A percentile compares a stretch with the other conserved stretches of the same genome.
These are phyloP conservation scores for Aspergillus taichungensis DNA, from an alignment of 495 filamentous ascomycete species.

Conservation along the genomic window DNA sequence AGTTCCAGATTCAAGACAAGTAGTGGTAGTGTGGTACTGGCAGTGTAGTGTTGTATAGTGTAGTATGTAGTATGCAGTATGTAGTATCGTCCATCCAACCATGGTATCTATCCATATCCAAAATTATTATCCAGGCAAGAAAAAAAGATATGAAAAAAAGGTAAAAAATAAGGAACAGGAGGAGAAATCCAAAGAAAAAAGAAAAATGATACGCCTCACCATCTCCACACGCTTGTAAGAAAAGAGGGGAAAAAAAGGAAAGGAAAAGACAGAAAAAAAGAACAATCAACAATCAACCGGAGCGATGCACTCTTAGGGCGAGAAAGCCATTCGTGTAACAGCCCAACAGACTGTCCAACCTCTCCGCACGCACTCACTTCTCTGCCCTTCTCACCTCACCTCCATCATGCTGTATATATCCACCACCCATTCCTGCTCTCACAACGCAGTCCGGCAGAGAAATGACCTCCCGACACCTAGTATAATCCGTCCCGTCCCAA, in stretches of 20 bases:
- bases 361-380: too few species aligned
- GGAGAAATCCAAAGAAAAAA: background rate
- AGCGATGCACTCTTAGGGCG: constrained; percentile 2
- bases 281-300: background rate
- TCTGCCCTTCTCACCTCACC: too few species aligned
- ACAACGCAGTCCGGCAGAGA: too few species aligned
- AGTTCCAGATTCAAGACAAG: background rate
- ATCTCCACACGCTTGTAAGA: background rate
- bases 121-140: background rate
- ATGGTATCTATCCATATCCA: too few species aligned
- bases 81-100: background rate
- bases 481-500: background rate
- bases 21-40: background rate
- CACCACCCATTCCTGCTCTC: too few species aligned
- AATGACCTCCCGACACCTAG: too few species aligned
- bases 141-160: background rate
- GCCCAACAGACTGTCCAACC: background rate
- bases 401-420: too few species aligned
- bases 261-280: background rate
- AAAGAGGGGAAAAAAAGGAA: background rate
- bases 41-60: too few species aligned
- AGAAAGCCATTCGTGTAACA: too few species aligned
- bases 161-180: background rate
- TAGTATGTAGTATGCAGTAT: too few species aligned
- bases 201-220: background rate